Conservation (phyloP, 2,329 filamentous ascomycete genomes). For the Trichoderma arundinaceum region DNA sequence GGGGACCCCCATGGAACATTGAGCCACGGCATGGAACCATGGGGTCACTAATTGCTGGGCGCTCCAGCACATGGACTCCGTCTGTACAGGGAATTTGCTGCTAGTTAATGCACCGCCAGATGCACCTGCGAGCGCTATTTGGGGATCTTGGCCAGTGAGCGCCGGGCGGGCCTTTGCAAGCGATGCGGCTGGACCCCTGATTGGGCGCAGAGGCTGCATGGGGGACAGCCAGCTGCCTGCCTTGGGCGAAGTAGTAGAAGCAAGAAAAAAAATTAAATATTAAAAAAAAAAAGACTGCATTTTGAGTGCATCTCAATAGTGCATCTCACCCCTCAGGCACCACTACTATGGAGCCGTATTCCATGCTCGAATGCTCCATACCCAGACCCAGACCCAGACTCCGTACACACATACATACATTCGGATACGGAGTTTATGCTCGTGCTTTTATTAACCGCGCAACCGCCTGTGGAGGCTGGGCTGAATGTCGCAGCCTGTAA, state of each 20-base stretch:
- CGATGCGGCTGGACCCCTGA: slow-evolving; percentile 22
- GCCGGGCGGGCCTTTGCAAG: slow-evolving; percentile 21
- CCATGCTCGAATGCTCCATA: too few relatives aligned
- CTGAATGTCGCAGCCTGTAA: neutral
- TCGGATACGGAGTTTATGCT: neutral
- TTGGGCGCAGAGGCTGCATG: slow-evolving; percentile 18
- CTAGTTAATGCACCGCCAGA: slow-evolving; percentile 2
- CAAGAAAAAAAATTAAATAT: too few relatives aligned
- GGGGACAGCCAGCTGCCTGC: too few relatives aligned
- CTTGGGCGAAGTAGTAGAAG: neutral
- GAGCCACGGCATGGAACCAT: slow-evolving; percentile 21
- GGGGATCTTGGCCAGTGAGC: slow-evolving; percentile 20
- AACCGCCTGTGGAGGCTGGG: slow-evolving; percentile 17
- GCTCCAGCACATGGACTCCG: slow-evolving; percentile 17
- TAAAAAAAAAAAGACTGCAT: neutral
- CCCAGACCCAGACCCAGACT: too few relatives aligned
- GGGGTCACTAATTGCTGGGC: slow-evolving; percentile 20
- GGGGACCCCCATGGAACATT: slow-evolving; percentile 22
- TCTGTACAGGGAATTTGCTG: slow-evolving; percentile 11
- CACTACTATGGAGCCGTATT: too few relatives aligned
- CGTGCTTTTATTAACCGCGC: slow-evolving; percentile 1
- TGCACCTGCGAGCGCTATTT: slow-evolving; percentile 21
- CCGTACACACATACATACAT: neutral
- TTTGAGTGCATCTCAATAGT: neutral
- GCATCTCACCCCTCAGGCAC: neutral